Conservation (phyloP, 1,284 basidiomycete species). For the Apiotrichum veenhuisii region DNA sequence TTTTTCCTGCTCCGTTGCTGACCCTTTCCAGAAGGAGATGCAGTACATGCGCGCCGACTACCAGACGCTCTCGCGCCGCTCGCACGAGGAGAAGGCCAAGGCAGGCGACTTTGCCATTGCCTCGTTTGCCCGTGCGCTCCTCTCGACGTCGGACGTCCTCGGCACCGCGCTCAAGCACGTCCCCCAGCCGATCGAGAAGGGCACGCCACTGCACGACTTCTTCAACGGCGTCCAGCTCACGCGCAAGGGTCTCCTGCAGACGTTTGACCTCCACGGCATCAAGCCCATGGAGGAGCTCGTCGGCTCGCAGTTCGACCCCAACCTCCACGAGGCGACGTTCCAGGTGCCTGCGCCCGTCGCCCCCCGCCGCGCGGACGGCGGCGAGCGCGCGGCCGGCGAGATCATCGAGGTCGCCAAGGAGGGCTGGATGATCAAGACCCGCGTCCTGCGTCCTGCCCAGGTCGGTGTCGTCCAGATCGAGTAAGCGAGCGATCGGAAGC, state of each 20-base stretch:
- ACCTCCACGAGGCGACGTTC: constrained; percentile 90
- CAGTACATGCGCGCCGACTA: constrained; percentile 91
- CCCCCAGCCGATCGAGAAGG: constrained; percentile 54
- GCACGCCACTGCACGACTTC: constrained; percentile 63
- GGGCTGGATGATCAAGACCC: constrained; percentile 88
- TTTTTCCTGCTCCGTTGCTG: background rate
- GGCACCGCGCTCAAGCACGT: constrained; percentile 78
- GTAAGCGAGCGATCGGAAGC: constrained; percentile 18
- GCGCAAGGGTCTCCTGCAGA: constrained; percentile 81
- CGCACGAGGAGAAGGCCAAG: constrained; percentile 84
- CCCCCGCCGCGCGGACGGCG: constrained; percentile 58
- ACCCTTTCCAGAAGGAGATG: constrained; percentile 62
- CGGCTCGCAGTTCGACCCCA: constrained; percentile 91
- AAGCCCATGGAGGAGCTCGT: constrained; percentile 66
- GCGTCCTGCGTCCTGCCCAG: constrained; percentile 89
- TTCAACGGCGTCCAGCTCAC: constrained; percentile 88
- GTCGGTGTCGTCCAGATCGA: constrained; percentile 76
- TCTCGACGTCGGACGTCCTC: constrained; percentile 89
- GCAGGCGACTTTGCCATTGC: constrained; percentile 90
- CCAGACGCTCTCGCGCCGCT: constrained; percentile 87
- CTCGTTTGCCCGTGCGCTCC: constrained; percentile 81
- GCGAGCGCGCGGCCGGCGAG: constrained; percentile 64
- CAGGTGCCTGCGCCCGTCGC: constrained; percentile 69
- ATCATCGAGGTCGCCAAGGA: constrained; percentile 88
- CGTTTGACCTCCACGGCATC: constrained; percentile 85